phyloP scores from a whole-genome alignment of 805 yeast genomes.

The Candida xyloterini region DNA sequence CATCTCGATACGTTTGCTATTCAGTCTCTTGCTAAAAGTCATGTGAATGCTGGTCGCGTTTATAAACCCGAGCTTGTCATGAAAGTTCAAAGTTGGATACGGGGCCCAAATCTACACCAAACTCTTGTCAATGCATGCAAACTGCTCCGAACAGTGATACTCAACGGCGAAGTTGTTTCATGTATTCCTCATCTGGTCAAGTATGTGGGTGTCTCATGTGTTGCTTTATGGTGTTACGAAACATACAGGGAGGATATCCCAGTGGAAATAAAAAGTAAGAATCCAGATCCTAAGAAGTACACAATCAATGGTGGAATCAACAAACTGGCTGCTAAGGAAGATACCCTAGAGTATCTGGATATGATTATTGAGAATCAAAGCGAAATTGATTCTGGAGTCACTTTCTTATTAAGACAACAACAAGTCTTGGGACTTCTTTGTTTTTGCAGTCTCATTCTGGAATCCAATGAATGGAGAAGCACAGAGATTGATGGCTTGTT shows the following conservation, averaged over 20 bases:
- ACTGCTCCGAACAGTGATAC: conserved; percentile 26
- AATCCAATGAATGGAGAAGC: conserved; percentile 6
- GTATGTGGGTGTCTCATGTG: conserved; percentile 8
- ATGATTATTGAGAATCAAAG: conserved; percentile 14
- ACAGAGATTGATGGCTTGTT: not conserved
- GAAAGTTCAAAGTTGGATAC: conserved; percentile 14
- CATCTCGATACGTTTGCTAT: conserved; percentile 10
- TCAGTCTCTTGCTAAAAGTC: conserved; percentile 6
- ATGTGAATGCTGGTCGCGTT: not conserved
- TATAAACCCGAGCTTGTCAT: conserved; percentile 1
- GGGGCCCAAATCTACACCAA: conserved; percentile 2
- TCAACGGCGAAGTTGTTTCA: conserved; percentile 23
- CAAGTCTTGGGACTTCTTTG: conserved; percentile 10
- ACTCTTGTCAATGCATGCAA: conserved; percentile 29
- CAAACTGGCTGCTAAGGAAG: conserved; percentile 13
- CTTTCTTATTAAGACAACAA: conserved; percentile 9
- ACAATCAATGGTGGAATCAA: conserved; percentile 5
- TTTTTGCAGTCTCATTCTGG: conserved; percentile 9
- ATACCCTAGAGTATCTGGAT: conserved; percentile 18
- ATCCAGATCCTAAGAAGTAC: conserved; percentile 6
- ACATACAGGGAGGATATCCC: conserved; percentile 17
- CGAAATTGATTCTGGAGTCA: not conserved
- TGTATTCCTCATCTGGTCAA: conserved; percentile 28
- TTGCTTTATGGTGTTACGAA: conserved; percentile 20
- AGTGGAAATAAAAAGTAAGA: not conserved